phyloP scores from a whole-genome alignment of 164 flowering plant genomes.

The Taxillus chinensis region DNA sequence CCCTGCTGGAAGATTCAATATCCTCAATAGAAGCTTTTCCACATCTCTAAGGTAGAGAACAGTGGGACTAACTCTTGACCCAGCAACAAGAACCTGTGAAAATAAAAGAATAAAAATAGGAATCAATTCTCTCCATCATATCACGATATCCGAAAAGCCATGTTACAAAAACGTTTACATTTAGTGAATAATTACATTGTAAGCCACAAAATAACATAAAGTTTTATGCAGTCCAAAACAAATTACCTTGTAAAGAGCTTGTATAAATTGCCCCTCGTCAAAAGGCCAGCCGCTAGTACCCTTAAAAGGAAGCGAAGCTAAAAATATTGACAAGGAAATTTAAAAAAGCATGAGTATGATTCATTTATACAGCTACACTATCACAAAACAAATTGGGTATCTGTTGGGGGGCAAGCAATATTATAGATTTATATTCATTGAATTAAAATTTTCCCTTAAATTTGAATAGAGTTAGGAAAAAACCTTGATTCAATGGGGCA shows the following conservation, averaged over 20 bases:
- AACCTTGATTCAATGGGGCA: constrained; percentile 51
- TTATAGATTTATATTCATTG: no score
- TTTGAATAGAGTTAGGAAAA: neutral
- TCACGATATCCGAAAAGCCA: no score
- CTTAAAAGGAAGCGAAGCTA: constrained; percentile 54
- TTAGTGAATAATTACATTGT: no score
- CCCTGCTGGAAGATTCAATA: constrained; percentile 55
- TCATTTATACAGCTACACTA: no score
- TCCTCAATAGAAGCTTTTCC: constrained; percentile 50
- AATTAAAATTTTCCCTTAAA: no score
- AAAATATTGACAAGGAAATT: constrained; percentile 2
- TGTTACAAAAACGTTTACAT: no score
- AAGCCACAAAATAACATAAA: no score
- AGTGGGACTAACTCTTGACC: constrained; percentile 58
- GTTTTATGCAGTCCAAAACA: neutral
- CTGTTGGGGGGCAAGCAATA: no score
- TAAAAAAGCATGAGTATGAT: neutral
- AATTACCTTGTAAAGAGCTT: constrained; percentile 78
- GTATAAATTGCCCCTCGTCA: constrained; percentile 78
- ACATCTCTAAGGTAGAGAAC: constrained; percentile 83
- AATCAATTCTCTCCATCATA: no score
- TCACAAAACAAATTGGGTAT: no score
- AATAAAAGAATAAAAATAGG: neutral
- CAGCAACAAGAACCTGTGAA: constrained; percentile 57
- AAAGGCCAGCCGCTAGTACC: constrained; percentile 83